phyloP scores from a whole-genome alignment of 1,139 yeast species.

The Geotrichum histeridarum region DNA sequence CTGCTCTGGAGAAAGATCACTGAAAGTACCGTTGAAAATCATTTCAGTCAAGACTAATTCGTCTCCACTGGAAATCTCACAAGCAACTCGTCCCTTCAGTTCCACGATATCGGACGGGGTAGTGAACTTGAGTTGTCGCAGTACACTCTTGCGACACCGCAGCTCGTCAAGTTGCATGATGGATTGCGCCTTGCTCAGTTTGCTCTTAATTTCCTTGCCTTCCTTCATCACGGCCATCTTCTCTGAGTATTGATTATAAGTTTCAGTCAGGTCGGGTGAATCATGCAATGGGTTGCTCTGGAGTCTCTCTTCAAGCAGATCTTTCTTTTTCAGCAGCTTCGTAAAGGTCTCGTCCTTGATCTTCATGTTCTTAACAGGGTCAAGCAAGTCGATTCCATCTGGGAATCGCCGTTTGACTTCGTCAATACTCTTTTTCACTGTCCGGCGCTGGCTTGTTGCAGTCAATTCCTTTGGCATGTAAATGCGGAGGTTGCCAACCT shows the following conservation, averaged over 20 bases:
- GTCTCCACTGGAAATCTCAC: conserved; percentile 76
- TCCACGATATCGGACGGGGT: conserved; percentile 79
- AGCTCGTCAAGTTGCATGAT: conserved; percentile 91
- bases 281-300: conserved; percentile 64
- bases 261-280: conserved; percentile 54
- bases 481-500: conserved; percentile 73
- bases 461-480: conserved; percentile 76
- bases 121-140: conserved; percentile 80
- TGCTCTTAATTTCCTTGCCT: conserved; percentile 52
- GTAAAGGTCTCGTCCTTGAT: conserved; percentile 75
- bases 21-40: conserved; percentile 91
- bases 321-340: conserved; percentile 66
- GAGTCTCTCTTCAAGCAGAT: conserved; percentile 71
- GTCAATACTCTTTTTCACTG: conserved; percentile 67
- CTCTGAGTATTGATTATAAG: conserved; percentile 58
- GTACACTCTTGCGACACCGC: conserved; percentile 84
- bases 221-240: conserved; percentile 62
- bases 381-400: conserved; percentile 82
- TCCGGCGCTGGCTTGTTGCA: conserved; percentile 63
- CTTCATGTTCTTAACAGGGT: conserved; percentile 89
- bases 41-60: conserved; percentile 84
- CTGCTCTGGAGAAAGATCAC: conserved; percentile 79
- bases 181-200: conserved; percentile 9
- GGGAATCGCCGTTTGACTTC: conserved; percentile 82
- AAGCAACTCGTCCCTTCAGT: conserved; percentile 53